Evolutionary conservation across 1,284 basidiomycete species (phyloP).

Genomic region (Mycena citricolor): DNA sequence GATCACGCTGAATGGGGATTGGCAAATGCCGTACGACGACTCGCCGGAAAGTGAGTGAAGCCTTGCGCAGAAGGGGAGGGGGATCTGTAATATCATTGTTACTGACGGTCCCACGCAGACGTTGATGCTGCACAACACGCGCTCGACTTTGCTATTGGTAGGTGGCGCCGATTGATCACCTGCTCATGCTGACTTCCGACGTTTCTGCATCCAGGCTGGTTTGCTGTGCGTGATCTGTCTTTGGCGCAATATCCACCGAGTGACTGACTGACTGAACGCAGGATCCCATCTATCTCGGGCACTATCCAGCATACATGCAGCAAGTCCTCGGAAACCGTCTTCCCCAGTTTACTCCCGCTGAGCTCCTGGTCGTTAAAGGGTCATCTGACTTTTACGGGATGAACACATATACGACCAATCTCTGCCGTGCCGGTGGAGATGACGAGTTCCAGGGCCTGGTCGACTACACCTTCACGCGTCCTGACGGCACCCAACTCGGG

Average conservation of each 20-base stretch:
- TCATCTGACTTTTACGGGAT: conserved; percentile 73
- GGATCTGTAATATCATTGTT: conserved; percentile 12
- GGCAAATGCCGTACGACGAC: conserved; percentile 69
- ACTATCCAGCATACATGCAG: conserved; percentile 65
- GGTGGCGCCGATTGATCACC: conserved; percentile 22
- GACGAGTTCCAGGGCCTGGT: conserved; percentile 69
- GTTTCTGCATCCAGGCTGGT: conserved; percentile 50
- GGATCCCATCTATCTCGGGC: conserved; percentile 75
- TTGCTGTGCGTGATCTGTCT: conserved; percentile 44
- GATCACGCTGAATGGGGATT: conserved; percentile 74
- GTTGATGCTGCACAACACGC: conserved; percentile 64
- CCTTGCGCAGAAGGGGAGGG: too few relatives aligned
- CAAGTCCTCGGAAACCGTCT: conserved; percentile 63
- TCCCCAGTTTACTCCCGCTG: conserved; percentile 63
- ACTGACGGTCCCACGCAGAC: conserved; percentile 37
- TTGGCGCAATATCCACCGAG: background rate
- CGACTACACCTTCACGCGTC: conserved; percentile 58
- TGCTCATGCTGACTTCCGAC: conserved; percentile 24
- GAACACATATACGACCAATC: conserved; percentile 75
- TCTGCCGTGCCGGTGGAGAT: conserved; percentile 62
- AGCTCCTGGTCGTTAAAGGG: conserved; percentile 61
- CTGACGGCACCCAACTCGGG: conserved; percentile 68
- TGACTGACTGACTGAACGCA: conserved; percentile 25
- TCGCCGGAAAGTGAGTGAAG: conserved; percentile 52
- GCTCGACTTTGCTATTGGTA: conserved; percentile 65